These are phyloP conservation scores for Exophiala mesophila DNA, from an alignment of 2,329 filamentous ascomycete species.

Conservation along the genomic window DNA sequence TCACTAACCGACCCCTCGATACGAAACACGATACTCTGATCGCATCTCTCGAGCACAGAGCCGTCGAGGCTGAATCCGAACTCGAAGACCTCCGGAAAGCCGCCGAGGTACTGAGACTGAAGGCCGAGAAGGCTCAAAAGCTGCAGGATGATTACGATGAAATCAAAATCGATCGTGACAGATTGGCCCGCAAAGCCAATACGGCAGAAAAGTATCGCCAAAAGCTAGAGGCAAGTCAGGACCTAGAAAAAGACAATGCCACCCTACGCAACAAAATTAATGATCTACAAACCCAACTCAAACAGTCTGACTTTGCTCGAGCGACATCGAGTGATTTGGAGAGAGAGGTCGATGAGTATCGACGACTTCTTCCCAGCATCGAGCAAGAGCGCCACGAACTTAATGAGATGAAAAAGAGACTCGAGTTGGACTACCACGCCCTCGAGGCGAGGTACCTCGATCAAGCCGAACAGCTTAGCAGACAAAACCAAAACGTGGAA, in stretches of 20 bases:
- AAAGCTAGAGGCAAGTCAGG: slow-evolving; percentile 46
- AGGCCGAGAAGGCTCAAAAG: slow-evolving; percentile 40
- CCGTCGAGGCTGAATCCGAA: slow-evolving; percentile 49
- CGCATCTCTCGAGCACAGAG: slow-evolving; percentile 62
- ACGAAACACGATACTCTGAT: slow-evolving; percentile 66
- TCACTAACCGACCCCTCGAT: slow-evolving; percentile 43
- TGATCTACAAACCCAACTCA: slow-evolving; percentile 44
- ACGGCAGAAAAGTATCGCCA: slow-evolving; percentile 47
- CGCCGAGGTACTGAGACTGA: slow-evolving; percentile 41
- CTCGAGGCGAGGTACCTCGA: slow-evolving; percentile 41
- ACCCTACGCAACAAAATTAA: slow-evolving; percentile 43
- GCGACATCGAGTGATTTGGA: slow-evolving; percentile 23
- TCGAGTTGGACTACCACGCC: slow-evolving; percentile 46
- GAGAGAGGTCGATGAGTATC: slow-evolving; percentile 33
- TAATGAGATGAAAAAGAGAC: slow-evolving; percentile 44
- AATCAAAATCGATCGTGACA: slow-evolving; percentile 44
- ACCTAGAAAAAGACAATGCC: slow-evolving; percentile 46
- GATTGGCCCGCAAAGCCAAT: slow-evolving; percentile 45
- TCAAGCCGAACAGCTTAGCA: slow-evolving; percentile 37
- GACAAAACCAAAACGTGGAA: slow-evolving; percentile 26
- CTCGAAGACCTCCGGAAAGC: slow-evolving; percentile 42
- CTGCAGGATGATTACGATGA: slow-evolving; percentile 48
- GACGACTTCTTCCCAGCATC: slow-evolving; percentile 42
- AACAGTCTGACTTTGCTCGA: slow-evolving; percentile 39
- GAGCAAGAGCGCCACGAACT: slow-evolving; percentile 46